A percentile compares a stretch with the other conserved stretches of the same genome.
Evolutionary conservation across 345 rosid species (phyloP).

Genomic region (Brassica carinata): DNA sequence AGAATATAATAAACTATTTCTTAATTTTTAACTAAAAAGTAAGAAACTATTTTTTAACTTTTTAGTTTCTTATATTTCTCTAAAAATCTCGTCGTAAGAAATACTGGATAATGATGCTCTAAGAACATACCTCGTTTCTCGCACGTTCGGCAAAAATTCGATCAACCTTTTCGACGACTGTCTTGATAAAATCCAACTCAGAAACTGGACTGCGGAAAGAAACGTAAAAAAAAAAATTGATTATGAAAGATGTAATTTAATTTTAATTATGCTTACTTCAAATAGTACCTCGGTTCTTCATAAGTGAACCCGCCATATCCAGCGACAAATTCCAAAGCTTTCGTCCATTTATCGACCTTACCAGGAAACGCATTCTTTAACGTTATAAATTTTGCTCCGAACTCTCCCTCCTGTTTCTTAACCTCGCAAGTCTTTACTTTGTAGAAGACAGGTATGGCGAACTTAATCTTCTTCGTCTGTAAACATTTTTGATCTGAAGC

Average conservation of each 20-base stretch:
- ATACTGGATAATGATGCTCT: background rate
- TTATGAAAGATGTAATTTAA: background rate
- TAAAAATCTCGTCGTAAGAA: too few relatives aligned
- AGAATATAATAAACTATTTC: too few relatives aligned
- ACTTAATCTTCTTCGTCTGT: background rate
- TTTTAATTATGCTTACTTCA: background rate
- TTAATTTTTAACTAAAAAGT: too few relatives aligned
- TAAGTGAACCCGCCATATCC: background rate
- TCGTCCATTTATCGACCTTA: background rate
- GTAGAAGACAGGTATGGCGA: background rate
- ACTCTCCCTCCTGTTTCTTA: background rate
- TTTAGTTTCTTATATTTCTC: too few relatives aligned
- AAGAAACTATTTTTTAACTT: too few relatives aligned
- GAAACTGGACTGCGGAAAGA: background rate
- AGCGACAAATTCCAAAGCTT: background rate
- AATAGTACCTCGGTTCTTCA: background rate
- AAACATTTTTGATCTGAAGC: background rate
- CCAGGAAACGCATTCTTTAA: background rate
- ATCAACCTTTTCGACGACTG: background rate
- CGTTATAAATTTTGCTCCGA: background rate
- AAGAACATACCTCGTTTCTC: background rate
- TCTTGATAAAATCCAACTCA: background rate
- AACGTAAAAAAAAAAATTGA: background rate
- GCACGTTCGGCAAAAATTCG: background rate
- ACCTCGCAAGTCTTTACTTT: background rate